Conservation (phyloP, 2,329 filamentous ascomycete species). For the Nothophoma quercina region DNA sequence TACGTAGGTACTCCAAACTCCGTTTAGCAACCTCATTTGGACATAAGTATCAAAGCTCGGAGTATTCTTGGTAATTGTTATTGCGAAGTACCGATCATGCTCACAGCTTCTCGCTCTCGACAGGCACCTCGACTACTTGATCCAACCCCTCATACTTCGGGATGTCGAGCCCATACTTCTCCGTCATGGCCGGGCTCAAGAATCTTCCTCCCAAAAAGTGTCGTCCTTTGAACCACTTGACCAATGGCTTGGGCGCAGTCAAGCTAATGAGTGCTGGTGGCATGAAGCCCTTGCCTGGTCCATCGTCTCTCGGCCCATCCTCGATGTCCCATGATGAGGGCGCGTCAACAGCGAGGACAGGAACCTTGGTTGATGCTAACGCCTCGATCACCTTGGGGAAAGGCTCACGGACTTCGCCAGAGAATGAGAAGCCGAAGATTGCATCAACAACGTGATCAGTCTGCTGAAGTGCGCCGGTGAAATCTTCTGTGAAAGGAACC, state of each 20-base stretch:
- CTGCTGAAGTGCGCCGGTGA: slow-evolving; percentile 68
- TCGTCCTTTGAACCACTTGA: slow-evolving; percentile 81
- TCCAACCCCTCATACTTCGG: slow-evolving; percentile 86
- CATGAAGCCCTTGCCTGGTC: slow-evolving; percentile 80
- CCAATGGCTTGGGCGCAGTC: slow-evolving; percentile 91
- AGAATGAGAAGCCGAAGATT: slow-evolving; percentile 96
- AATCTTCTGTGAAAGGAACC: slow-evolving; percentile 85
- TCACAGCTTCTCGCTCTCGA: slow-evolving; percentile 36
- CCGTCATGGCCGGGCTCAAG: slow-evolving; percentile 76
- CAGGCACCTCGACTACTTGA: slow-evolving; percentile 79
- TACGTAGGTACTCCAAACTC: not conserved
- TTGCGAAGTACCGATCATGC: not conserved
- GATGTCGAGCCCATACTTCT: slow-evolving; percentile 85
- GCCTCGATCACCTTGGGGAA: slow-evolving; percentile 83
- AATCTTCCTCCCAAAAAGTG: slow-evolving; percentile 96
- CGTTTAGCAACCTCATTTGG: not conserved
- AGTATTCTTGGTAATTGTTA: not conserved
- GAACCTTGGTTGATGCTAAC: slow-evolving; percentile 74
- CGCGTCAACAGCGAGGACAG: slow-evolving; percentile 88
- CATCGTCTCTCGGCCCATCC: slow-evolving; percentile 77
- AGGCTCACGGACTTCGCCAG: slow-evolving; percentile 88
- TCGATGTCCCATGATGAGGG: slow-evolving; percentile 97
- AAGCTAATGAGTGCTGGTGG: slow-evolving; percentile 84
- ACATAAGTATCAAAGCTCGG: not conserved
- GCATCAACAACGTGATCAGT: slow-evolving; percentile 89